Conservation (phyloP, 2,329 filamentous ascomycete genomes). For the Fusarium pseudograminearum region DNA sequence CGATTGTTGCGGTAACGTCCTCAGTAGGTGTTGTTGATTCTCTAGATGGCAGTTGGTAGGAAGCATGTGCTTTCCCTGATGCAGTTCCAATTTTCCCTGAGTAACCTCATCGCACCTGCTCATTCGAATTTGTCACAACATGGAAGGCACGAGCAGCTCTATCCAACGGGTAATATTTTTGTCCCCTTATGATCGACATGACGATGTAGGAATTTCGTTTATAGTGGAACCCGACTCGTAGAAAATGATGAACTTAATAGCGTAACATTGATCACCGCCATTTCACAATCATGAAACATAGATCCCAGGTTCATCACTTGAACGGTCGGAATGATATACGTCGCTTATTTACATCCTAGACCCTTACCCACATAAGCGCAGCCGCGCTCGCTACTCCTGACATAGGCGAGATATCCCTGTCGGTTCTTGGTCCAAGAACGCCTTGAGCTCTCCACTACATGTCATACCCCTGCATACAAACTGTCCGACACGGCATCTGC, state of each 20-base stretch:
- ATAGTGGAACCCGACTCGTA: slow-evolving; percentile 17
- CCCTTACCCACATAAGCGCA: slow-evolving; percentile 14
- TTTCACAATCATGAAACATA: not conserved
- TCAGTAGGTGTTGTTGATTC: not conserved
- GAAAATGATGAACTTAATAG: not conserved
- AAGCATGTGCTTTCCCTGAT: slow-evolving; percentile 2
- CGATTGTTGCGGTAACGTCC: not conserved
- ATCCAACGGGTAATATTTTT: slow-evolving; percentile 3
- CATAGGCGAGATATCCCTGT: slow-evolving; percentile 5
- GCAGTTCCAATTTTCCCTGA: not conserved
- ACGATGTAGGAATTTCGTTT: not conserved
- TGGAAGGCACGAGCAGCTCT: not conserved
- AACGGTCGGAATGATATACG: not conserved
- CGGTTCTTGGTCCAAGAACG: slow-evolving; percentile 15
- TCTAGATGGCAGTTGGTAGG: not conserved
- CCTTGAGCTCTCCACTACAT: slow-evolving; percentile 35
- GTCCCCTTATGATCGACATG: slow-evolving; percentile 2
- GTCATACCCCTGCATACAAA: slow-evolving; percentile 30
- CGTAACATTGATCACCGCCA: not conserved
- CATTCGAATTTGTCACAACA: not conserved
- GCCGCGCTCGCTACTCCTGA: slow-evolving; percentile 7
- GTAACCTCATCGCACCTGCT: not conserved
- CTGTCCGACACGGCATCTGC: slow-evolving; percentile 8
- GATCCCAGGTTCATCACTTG: not conserved
- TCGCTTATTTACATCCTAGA: not conserved